A percentile compares a stretch with the other conserved stretches of the same genome.
phyloP scores from a whole-genome alignment of 202 grass and related monocot species.

The Setaria viridis region DNA sequence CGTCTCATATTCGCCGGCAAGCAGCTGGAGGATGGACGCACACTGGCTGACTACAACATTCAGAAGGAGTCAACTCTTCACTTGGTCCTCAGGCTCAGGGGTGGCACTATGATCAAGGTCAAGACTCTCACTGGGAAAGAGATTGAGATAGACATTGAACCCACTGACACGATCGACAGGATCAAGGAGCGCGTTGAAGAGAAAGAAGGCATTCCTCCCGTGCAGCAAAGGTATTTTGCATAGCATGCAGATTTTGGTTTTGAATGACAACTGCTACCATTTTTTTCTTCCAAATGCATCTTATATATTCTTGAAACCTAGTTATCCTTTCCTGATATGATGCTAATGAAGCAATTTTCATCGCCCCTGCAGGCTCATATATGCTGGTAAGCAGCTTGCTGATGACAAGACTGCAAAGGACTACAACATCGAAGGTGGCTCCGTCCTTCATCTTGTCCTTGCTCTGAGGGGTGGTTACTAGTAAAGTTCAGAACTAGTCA shows the following conservation, averaged over 20 bases:
- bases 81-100: constrained; percentile 83
- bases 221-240: constrained; percentile 74
- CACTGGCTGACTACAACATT: constrained; percentile 88
- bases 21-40: constrained; percentile 82
- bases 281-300: background rate
- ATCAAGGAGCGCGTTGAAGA: constrained; percentile 95
- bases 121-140: constrained; percentile 92
- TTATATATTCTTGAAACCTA: background rate
- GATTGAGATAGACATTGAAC: constrained; percentile 90
- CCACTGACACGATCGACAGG: constrained; percentile 76
- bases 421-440: constrained; percentile 98
- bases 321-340: background rate
- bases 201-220: constrained; percentile 94
- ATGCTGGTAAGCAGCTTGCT: constrained; percentile 97
- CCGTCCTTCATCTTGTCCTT: constrained; percentile 98
- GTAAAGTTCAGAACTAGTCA: constrained; percentile 20
- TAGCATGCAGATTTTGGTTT: background rate
- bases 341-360: background rate
- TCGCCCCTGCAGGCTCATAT: constrained; percentile 71
- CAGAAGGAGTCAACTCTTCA: constrained; percentile 93
- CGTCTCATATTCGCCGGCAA: constrained; percentile 86
- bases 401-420: constrained; percentile 99
- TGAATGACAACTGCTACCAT: background rate
- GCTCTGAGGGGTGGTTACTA: constrained; percentile 86
- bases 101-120: constrained; percentile 95